Evolutionary conservation across 2,329 filamentous ascomycete species (phyloP), one percentile per base, ranked within the genome.

Genomic region (Penicillium sp.): DNA sequence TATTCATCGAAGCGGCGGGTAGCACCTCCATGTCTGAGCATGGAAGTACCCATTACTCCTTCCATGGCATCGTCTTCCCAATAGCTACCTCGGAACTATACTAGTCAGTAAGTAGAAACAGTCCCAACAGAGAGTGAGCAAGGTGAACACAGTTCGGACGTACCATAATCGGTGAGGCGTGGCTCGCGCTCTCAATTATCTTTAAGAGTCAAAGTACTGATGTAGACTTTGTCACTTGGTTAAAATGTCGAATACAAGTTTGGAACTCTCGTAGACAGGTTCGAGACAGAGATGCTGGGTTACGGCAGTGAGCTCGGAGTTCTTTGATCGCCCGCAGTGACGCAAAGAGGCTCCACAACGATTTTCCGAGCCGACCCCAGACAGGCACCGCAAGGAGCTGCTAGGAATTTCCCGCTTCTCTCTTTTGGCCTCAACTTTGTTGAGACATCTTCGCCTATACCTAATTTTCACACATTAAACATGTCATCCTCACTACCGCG

Each of bases 1-100:
- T 97, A 98, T 79, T 99, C 95, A 78, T 99, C 94, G 82, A 99
- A 99, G 64, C 93, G 91, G 71, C 92, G 91, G 69, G 79, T 83
- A 71, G 76, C 77, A 55, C 78, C 81, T 48, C 76, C 74, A 65
- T 81, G 82, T 41, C 81, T 81, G 63, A 85, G 74, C 77, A 86
- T 83, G 62, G 82, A 81, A 15, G 80, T 77, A 64, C 84, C 82
- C 64, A 86, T 83, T 72, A 86, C 82, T 61, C 82, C 79, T 7
- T 80, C 78, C 79, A 82, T 81, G 50, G 78, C 76, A 64, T 82
- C 85, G 69, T 85, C 82, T 60, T 83, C 79, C 77, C 82, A 85
- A 73, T 81, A 86, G 62, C 77, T 77, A 63, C 77, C 70, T 67
- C 80, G 75, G 75, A 78, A 82, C 79, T 82, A 58, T 21, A 55